Conservation (phyloP, 2,329 filamentous ascomycete genomes). For the Botrytis medusae region DNA sequence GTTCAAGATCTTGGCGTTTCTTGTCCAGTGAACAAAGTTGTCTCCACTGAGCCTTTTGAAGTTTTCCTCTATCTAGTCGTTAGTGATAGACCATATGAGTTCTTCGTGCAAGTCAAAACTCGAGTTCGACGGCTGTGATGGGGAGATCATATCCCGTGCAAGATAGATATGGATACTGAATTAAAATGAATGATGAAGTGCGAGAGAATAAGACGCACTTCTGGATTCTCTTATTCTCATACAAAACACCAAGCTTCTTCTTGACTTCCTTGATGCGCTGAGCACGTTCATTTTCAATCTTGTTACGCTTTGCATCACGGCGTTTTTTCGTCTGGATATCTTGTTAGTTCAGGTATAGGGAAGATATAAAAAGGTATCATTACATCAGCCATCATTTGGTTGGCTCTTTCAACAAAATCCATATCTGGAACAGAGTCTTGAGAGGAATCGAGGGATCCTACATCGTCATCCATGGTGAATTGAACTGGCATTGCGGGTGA, state of each 20-base stretch:
- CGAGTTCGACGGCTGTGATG: not conserved
- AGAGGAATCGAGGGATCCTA: not conserved
- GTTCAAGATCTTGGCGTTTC: conserved; percentile 35
- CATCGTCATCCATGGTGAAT: not conserved
- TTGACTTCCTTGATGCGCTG: conserved; percentile 33
- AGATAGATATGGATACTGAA: not conserved
- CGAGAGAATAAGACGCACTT: conserved; percentile 31
- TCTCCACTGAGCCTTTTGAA: conserved; percentile 31
- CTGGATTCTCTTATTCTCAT: conserved; percentile 30
- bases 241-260: conserved; percentile 30
- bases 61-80: conserved; percentile 27
- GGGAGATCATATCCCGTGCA: not conserved
- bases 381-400: conserved; percentile 9
- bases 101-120: not conserved
- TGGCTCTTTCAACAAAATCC: conserved; percentile 9
- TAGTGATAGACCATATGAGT: not conserved
- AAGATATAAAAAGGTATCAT: too few species aligned
- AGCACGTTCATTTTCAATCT: conserved; percentile 33
- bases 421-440: not conserved
- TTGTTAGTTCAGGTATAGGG: not conserved
- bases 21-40: conserved; percentile 35
- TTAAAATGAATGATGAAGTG: not conserved
- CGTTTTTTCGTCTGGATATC: conserved; percentile 32
- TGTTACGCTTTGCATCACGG: conserved; percentile 35
- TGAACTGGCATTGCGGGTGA: not conserved